Base-by-base conservation (phyloP, 2,329 filamentous ascomycete genomes). In the Neofusicoccum sp. region DNA sequence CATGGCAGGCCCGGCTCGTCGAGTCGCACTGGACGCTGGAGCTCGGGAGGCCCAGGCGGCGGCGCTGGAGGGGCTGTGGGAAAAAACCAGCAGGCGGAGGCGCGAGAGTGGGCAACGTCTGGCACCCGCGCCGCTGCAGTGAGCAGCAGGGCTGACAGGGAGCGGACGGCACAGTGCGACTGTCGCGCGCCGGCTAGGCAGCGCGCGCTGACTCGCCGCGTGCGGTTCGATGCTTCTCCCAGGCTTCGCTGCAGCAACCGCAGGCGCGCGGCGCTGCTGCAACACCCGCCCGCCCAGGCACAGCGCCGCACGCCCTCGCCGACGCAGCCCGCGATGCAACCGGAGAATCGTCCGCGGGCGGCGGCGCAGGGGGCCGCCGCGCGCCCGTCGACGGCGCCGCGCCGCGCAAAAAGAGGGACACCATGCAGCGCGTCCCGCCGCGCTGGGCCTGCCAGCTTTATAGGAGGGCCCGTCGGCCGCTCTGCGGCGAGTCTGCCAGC, bases 71-170 rank as follows among this genome's bases (percentile, higher is more conserved):
- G 49, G 49, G 49, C 49, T 36, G 49, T 38, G 47, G 47, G 34
- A 41, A 47, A 24, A 31, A 47, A 54, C 36, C 49, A 54, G 49
- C 49, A 54, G 36, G 36, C n/a, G n/a, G 30, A 41, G 51, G 51
- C 38, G 36, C 51, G 36, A 31, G 51, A 43, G 51, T 56, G 51
- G 51, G 51, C 51, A 56, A 56, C 51, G 51, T 26, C 51, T 56
- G 51, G 51, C 51, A 56, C 51, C 36, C 49, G 49, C 49, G 49
- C 41, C 49, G 49, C 49, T 54, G 49, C 49, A 53, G 48, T 51
- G 47, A 51, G 47, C 48, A 54, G 49, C 49, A 56, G 38, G 51
- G 51, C 51, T 56, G 51, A 56, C 51, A 43, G 51, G 51, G 51
- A 56, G 51, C 51, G 38, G 49, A 28, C 49, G 49, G 49, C 49